A percentile compares a stretch with the other conserved stretches of the same genome.
Evolutionary conservation across 2,329 filamentous ascomycete species (phyloP).

Genomic region (Colletotrichum echinochloae): DNA sequence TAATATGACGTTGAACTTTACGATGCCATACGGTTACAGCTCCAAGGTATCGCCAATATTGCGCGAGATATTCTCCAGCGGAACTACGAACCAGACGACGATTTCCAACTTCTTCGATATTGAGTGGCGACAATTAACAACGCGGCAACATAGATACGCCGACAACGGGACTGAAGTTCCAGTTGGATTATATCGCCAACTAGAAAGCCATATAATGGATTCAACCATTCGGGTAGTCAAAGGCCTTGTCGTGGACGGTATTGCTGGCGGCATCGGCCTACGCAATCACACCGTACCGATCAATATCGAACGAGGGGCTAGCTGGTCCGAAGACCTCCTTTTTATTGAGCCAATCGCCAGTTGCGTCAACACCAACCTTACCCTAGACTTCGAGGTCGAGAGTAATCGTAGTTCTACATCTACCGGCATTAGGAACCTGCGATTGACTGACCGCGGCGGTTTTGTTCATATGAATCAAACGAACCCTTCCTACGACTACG

Average conservation of each 20-base stretch:
- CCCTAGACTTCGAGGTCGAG: conserved; percentile 54
- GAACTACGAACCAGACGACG: conserved; percentile 45
- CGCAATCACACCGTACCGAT: conserved; percentile 58
- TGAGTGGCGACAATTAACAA: conserved; percentile 46
- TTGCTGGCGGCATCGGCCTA: conserved; percentile 57
- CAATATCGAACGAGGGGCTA: conserved; percentile 49
- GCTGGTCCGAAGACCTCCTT: conserved; percentile 61
- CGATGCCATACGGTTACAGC: conserved; percentile 40
- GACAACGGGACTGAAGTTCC: conserved; percentile 50
- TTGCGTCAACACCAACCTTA: conserved; percentile 58
- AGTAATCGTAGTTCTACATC: too few relatives aligned
- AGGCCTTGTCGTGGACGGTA: conserved; percentile 57
- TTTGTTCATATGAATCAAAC: conserved; percentile 53
- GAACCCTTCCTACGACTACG: conserved; percentile 48
- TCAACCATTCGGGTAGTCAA: conserved; percentile 52
- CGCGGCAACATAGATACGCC: conserved; percentile 40
- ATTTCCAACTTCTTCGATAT: conserved; percentile 59
- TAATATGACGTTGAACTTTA: conserved; percentile 43
- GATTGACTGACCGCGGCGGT: conserved; percentile 57
- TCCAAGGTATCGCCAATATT: conserved; percentile 49
- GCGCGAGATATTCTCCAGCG: conserved; percentile 54
- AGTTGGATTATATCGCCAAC: conserved; percentile 43
- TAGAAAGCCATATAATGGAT: conserved; percentile 49
- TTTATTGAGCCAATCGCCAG: conserved; percentile 59
- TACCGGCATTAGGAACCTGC: conserved; percentile 43